Conservation (phyloP, 2,329 filamentous ascomycete species). For the Dactylonectria macrodidyma region DNA sequence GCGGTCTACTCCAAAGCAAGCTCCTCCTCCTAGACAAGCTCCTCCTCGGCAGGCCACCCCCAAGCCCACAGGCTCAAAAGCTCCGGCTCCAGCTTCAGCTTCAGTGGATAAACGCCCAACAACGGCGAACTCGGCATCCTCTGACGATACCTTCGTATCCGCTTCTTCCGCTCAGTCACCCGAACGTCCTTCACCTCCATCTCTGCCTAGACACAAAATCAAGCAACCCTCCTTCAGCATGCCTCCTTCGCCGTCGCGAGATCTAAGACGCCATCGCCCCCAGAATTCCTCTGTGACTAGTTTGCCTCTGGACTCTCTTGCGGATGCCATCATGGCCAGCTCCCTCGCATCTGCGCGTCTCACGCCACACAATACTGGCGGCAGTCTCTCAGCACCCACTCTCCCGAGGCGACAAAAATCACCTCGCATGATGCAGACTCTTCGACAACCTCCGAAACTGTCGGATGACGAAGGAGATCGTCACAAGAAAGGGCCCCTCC, state of each 20-base stretch:
- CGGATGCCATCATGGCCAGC: constrained; percentile 82
- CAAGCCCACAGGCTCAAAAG: constrained; percentile 26
- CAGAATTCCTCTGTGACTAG: constrained; percentile 51
- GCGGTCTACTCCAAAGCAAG: constrained; percentile 19
- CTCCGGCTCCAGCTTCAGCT: constrained; percentile 29
- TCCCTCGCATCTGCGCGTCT: constrained; percentile 77
- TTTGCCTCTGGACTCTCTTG: constrained; percentile 75
- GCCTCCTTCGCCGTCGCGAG: constrained; percentile 56
- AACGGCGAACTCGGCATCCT: constrained; percentile 54
- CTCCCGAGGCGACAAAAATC: constrained; percentile 61
- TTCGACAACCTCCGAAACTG: constrained; percentile 69
- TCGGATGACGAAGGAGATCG: constrained; percentile 70
- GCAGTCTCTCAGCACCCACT: constrained; percentile 53
- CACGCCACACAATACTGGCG: constrained; percentile 58
- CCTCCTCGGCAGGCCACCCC: constrained; percentile 34
- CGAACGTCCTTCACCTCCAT: constrained; percentile 46
- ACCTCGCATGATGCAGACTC: constrained; percentile 74
- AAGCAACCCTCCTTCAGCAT: constrained; percentile 43
- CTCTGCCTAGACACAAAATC: constrained; percentile 32
- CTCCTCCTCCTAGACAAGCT: background rate
- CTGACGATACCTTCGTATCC: constrained; percentile 63
- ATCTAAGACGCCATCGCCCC: constrained; percentile 47
- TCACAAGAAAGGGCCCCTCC: constrained; percentile 62
- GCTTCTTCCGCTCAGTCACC: constrained; percentile 56
- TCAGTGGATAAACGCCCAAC: constrained; percentile 35